Base-by-base conservation (phyloP, 2,329 filamentous ascomycete genomes). In the Colletotrichum siamense region DNA sequence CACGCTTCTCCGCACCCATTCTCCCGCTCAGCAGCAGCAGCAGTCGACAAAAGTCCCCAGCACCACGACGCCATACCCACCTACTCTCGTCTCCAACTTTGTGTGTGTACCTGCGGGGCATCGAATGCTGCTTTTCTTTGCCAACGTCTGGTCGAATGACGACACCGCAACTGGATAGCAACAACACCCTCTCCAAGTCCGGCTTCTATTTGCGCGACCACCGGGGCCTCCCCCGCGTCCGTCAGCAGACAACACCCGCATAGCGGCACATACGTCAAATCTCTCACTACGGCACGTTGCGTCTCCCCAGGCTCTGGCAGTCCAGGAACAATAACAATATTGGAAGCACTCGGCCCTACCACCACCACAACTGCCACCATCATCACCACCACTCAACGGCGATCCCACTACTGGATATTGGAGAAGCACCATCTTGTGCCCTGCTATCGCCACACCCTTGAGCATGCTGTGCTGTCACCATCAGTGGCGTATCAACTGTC, bases 11-110 rank as follows among this genome's bases (percentile, higher is more conserved):
- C 28, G 32, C 18, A 55, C 16, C 28, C 39, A 22, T 75, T 76
- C 55, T 73, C 49, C 73, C 63, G 73, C 63, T 76, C 44, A 73
- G 22, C 70, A 73, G 70, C 73, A 73, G 70, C 70, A 73, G 70
- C 44, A 22, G 44, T 71, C 32, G 26, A 59, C 70, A 65, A 73
- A 76, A 64, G 63, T 73, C 44, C 69, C 69, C 22, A 18, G 26
- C 24, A 13, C 28, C 32, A 24, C n/a, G 22, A 59, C 66, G 16
- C 13, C 32, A 22, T 44, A 36, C 63, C 22, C 8, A 28, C 16
- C 18, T 24, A n/a, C 32, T 34, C 15, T 10, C 26, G 15, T 39
- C 32, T 32, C 62, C 62, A 64, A 64, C n/a, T 64, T 49, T n/a
- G 39, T 12, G n/a, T 49, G 44, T 52, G 44, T 24, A 52, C 44